Evolutionary conservation across 106 monocot genomes (phyloP).

Genomic region (Gastrodia elata): DNA sequence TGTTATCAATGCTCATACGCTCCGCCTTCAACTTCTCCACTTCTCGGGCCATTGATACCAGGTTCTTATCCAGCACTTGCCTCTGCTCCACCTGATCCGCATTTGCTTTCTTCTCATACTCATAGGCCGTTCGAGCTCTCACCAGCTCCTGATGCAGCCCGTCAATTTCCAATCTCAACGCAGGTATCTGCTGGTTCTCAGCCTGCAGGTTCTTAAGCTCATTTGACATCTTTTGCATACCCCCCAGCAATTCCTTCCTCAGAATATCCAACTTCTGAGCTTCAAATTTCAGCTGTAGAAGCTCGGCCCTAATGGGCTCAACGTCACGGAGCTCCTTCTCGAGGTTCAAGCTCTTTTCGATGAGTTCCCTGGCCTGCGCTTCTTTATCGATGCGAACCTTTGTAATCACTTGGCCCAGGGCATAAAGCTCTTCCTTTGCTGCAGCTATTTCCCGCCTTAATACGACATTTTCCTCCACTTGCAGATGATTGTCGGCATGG

Average conservation of each 20-base stretch:
- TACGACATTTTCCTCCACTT: conserved; percentile 43
- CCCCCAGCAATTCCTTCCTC: conserved; percentile 30
- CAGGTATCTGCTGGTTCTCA: conserved; percentile 39
- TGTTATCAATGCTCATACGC: conserved; percentile 12
- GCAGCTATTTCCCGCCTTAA: conserved; percentile 25
- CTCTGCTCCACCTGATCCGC: conserved; percentile 46
- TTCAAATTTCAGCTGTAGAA: conserved; percentile 26
- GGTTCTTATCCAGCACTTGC: conserved; percentile 59
- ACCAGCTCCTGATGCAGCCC: conserved; percentile 34
- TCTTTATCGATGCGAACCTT: conserved; percentile 53
- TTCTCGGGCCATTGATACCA: conserved; percentile 59
- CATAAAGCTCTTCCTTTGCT: conserved; percentile 29
- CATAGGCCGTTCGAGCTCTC: conserved; percentile 23
- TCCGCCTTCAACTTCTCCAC: conserved; percentile 57
- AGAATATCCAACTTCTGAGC: conserved; percentile 26
- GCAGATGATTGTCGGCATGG: conserved; percentile 25
- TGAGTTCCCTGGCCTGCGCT: conserved; percentile 29
- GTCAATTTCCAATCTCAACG: conserved; percentile 29
- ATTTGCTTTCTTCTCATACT: conserved; percentile 47
- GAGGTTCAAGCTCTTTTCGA: conserved; percentile 42
- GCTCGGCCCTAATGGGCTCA: conserved; percentile 47
- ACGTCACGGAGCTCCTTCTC: conserved; percentile 37
- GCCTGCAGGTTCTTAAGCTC: conserved; percentile 35
- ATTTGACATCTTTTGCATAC: conserved; percentile 25
- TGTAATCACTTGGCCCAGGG: conserved; percentile 27